Percentiles rank a stretch among this genome's conserved stretches.
Conservation (phyloP, 2,329 filamentous ascomycete genomes). For the Hymenoscyphus fructigenus region DNA sequence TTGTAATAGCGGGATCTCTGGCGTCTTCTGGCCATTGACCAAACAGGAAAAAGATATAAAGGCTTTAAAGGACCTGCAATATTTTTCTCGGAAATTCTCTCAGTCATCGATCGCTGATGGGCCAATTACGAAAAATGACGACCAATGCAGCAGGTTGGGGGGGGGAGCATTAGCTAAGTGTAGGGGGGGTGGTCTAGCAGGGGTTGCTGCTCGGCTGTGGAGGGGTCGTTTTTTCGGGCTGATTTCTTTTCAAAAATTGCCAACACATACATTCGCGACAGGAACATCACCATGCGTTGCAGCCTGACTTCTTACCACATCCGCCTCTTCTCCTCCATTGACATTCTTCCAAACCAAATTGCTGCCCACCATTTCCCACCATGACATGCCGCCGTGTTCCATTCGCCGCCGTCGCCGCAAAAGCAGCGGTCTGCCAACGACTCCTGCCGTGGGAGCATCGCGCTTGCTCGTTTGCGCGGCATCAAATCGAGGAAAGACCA, state of each 20-base stretch:
- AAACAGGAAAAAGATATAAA: constrained; percentile 1
- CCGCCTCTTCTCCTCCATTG: constrained; percentile 11
- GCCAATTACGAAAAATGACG: neutral
- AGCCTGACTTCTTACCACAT: constrained; percentile 24
- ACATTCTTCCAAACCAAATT: neutral
- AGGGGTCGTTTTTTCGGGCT: neutral
- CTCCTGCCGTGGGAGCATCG: constrained; percentile 22
- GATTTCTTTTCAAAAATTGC: constrained; percentile 8
- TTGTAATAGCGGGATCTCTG: neutral
- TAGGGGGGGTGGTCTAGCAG: neutral
- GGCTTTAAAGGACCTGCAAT: neutral
- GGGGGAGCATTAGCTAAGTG: neutral
- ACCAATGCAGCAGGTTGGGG: neutral
- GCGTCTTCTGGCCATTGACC: neutral
- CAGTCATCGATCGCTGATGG: constrained; percentile 1
- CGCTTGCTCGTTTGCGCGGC: constrained; percentile 40
- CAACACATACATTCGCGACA: constrained; percentile 18
- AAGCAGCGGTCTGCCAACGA: neutral
- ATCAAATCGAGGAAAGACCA: constrained; percentile 15
- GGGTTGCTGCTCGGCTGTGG: neutral
- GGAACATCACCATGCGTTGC: constrained; percentile 26
- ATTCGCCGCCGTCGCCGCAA: constrained; percentile 9
- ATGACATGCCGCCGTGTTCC: constrained; percentile 4
- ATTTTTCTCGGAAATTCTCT: neutral
- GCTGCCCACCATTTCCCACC: constrained; percentile 10